Conservation (phyloP, 495 filamentous ascomycete genomes). For the Aspergillus bridgeri region DNA sequence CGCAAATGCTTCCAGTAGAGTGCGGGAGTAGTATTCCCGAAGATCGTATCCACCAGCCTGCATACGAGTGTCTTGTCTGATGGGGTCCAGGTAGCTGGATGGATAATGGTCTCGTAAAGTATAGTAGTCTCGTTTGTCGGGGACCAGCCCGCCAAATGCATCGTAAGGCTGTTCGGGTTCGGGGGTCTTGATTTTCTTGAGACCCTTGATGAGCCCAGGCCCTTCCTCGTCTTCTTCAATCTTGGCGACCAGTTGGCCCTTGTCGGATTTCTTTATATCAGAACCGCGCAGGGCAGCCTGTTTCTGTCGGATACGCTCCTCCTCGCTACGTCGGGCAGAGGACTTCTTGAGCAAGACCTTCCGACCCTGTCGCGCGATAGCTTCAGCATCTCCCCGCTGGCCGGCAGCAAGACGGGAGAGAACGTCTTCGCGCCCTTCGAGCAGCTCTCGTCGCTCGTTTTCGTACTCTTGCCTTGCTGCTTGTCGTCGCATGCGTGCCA, state of each 20-base stretch:
- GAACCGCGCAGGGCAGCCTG: slow-evolving; percentile 39
- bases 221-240: slow-evolving; percentile 26
- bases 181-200: slow-evolving; percentile 61
- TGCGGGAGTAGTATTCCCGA: slow-evolving; percentile 71
- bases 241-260: slow-evolving; percentile 24
- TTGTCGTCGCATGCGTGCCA: slow-evolving; percentile 51
- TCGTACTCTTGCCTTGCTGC: slow-evolving; percentile 58
- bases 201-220: slow-evolving; percentile 62
- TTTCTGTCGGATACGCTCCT: slow-evolving; percentile 47
- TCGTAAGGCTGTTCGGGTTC: slow-evolving; percentile 78
- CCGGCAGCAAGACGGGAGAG: slow-evolving; percentile 49
- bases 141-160: slow-evolving; percentile 72
- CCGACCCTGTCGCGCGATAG: slow-evolving; percentile 51
- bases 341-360: slow-evolving; percentile 71
- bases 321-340: slow-evolving; percentile 46
- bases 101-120: slow-evolving; percentile 63
- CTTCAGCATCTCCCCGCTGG: slow-evolving; percentile 44
- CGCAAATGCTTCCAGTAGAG: slow-evolving; percentile 84
- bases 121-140: slow-evolving; percentile 66
- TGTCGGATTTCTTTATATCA: slow-evolving; percentile 29
- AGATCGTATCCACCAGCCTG: slow-evolving; percentile 82
- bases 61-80: slow-evolving; percentile 55
- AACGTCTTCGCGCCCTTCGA: slow-evolving; percentile 58
- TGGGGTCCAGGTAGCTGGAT: slow-evolving; percentile 58
- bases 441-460: slow-evolving; percentile 58